These are phyloP conservation scores for Fusarium clavum DNA, from an alignment of 2,329 filamentous ascomycete genomes.

Conservation along the genomic window DNA sequence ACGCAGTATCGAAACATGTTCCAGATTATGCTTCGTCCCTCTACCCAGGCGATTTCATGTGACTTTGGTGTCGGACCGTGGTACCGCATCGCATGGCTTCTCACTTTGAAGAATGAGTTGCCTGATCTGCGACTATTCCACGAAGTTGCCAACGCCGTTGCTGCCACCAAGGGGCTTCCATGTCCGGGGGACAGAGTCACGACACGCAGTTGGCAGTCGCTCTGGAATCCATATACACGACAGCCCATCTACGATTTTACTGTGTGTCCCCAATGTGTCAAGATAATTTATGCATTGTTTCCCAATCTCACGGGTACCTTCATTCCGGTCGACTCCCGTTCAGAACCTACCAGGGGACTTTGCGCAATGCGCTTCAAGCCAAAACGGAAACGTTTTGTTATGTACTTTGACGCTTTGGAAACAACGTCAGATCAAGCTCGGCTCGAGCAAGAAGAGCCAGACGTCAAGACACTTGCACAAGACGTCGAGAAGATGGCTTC, in stretches of 20 bases:
- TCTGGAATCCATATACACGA: slow-evolving; percentile 75
- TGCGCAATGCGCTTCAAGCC: slow-evolving; percentile 76
- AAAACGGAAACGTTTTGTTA: slow-evolving; percentile 65
- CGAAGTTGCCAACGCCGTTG: slow-evolving; percentile 70
- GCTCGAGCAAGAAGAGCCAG: slow-evolving; percentile 58
- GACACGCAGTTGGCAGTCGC: slow-evolving; percentile 78
- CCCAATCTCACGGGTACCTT: slow-evolving; percentile 79
- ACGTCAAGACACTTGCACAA: slow-evolving; percentile 72
- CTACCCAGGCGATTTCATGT: slow-evolving; percentile 72
- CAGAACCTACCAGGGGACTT: slow-evolving; percentile 60
- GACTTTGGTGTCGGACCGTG: slow-evolving; percentile 82
- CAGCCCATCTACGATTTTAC: slow-evolving; percentile 76
- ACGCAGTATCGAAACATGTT: slow-evolving; percentile 78
- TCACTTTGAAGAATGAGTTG: slow-evolving; percentile 77
- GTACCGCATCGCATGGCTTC: slow-evolving; percentile 85
- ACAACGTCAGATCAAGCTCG: slow-evolving; percentile 64
- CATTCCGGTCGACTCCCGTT: slow-evolving; percentile 60
- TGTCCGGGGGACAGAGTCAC: slow-evolving; percentile 69
- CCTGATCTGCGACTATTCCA: slow-evolving; percentile 76
- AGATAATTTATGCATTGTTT: slow-evolving; percentile 77
- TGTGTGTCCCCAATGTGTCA: slow-evolving; percentile 79
- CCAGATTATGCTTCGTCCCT: slow-evolving; percentile 65
- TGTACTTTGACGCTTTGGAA: slow-evolving; percentile 72
- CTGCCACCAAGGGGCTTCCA: slow-evolving; percentile 61
- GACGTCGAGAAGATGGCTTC: slow-evolving; percentile 69